These are phyloP conservation scores for Fusarium goolgardi DNA, from an alignment of 2,329 filamentous ascomycete genomes.

Conservation along the genomic window DNA sequence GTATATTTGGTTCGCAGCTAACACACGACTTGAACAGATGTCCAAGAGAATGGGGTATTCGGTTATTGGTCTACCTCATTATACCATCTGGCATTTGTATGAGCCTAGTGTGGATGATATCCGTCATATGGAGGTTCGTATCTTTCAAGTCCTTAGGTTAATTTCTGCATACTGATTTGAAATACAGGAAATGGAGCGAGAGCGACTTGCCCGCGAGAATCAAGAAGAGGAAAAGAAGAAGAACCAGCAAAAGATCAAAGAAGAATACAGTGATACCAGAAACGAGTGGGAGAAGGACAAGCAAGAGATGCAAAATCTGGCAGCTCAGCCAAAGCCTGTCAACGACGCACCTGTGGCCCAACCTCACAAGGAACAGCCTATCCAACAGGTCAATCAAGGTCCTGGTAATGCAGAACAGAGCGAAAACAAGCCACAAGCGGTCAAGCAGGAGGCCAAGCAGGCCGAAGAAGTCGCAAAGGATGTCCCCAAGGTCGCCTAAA, in stretches of 20 bases:
- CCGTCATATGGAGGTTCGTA: conserved; percentile 86
- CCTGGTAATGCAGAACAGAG: conserved; percentile 25
- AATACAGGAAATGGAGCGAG: conserved; percentile 87
- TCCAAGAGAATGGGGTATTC: conserved; percentile 95
- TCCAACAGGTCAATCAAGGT: conserved; percentile 14
- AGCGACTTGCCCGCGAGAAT: conserved; percentile 80
- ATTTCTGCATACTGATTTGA: conserved; percentile 28
- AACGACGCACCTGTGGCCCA: conserved; percentile 32
- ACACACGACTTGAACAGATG: conserved; percentile 72
- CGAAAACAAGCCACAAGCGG: conserved; percentile 16
- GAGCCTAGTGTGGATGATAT: conserved; percentile 99
- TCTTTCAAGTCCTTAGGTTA: not conserved
- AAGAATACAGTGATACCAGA: conserved; percentile 80
- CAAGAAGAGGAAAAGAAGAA: conserved; percentile 77
- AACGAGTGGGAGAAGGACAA: conserved; percentile 93
- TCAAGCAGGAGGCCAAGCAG: conserved; percentile 25
- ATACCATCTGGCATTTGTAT: conserved; percentile 99
- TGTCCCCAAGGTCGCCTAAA: conserved; percentile 21
- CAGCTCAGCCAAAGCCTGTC: conserved; percentile 36
- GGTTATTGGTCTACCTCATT: conserved; percentile 94
- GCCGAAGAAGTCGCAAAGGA: conserved; percentile 23
- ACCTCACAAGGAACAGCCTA: conserved; percentile 28
- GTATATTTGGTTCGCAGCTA: conserved; percentile 1
- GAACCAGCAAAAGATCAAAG: conserved; percentile 77
- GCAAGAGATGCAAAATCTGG: conserved; percentile 77